A percentile compares a stretch with the other conserved stretches of the same genome.
Conservation (phyloP, 805 yeast genomes). For the Blastobotrys robertii region DNA sequence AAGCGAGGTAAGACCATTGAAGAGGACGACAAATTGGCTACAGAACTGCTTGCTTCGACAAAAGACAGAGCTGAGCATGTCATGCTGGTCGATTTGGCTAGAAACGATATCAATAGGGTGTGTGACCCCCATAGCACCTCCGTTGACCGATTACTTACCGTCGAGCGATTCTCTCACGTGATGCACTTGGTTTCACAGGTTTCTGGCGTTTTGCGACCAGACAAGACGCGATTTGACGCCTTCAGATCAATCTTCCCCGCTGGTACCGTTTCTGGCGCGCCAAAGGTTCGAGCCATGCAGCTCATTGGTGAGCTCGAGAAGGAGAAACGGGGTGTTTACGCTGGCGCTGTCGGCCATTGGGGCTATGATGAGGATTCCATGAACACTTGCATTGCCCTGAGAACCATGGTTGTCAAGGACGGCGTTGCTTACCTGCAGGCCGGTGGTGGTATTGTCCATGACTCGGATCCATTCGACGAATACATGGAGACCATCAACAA, state of each 20-base stretch:
- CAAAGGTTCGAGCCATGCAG: constrained; percentile 95
- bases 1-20: constrained; percentile 81
- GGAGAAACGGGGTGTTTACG: constrained; percentile 93
- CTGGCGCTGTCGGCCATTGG: constrained; percentile 99
- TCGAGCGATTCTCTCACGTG: constrained; percentile 92
- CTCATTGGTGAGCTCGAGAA: constrained; percentile 79
- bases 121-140: constrained; percentile 77
- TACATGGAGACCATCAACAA: constrained; percentile 95
- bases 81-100: constrained; percentile 95
- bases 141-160: constrained; percentile 81
- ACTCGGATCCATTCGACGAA: constrained; percentile 91
- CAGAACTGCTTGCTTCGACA: constrained; percentile 56
- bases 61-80: constrained; percentile 98
- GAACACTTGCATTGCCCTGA: constrained; percentile 96
- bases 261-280: constrained; percentile 98
- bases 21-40: constrained; percentile 82
- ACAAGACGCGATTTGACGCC: constrained; percentile 88
- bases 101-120: constrained; percentile 93
- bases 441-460: constrained; percentile 97
- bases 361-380: constrained; percentile 88
- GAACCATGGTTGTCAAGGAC: constrained; percentile 94
- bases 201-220: constrained; percentile 78
- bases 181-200: constrained; percentile 95
- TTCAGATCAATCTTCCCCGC: constrained; percentile 98
- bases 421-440: constrained; percentile 91